Conservation (phyloP, 148 eudicot species). For the Cornus florida region DNA sequence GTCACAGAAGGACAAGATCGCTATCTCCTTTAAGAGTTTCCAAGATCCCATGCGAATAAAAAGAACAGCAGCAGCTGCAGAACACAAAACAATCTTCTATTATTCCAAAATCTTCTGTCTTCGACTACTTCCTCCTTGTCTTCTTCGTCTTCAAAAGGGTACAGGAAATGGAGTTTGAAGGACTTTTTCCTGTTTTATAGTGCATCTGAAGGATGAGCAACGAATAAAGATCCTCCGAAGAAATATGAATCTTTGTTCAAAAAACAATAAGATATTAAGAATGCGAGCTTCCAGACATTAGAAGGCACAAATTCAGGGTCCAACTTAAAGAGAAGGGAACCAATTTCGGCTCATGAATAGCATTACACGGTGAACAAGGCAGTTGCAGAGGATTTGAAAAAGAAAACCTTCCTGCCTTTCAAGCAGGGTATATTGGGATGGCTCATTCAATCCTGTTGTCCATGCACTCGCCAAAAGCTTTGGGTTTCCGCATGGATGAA, state of each 20-base stretch:
- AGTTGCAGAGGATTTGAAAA: constrained; percentile 68
- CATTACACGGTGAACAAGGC: constrained; percentile 68
- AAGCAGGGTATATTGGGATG: constrained; percentile 71
- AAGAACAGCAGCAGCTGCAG: neutral
- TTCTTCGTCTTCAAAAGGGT: constrained; percentile 19
- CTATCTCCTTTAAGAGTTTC: constrained; percentile 56
- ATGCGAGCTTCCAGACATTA: constrained; percentile 29
- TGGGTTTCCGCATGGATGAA: constrained; percentile 26
- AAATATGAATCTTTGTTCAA: constrained; percentile 40
- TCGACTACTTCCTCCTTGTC: constrained; percentile 19
- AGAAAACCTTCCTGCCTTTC: constrained; percentile 71
- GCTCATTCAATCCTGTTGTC: constrained; percentile 45
- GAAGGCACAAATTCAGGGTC: constrained; percentile 18
- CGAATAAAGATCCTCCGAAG: constrained; percentile 53
- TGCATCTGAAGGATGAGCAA: constrained; percentile 76
- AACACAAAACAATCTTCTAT: constrained; percentile 16
- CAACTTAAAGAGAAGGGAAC: constrained; percentile 35
- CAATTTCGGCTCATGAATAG: constrained; percentile 66
- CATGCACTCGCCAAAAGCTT: constrained; percentile 40
- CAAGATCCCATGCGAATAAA: constrained; percentile 50
- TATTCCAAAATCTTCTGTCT: constrained; percentile 3
- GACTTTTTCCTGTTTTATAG: constrained; percentile 75
- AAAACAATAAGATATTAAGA: constrained; percentile 44
- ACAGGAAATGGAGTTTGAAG: constrained; percentile 63
- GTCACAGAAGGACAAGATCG: constrained; percentile 45